Base-by-base conservation (phyloP, 352 stramenopile species). In the Nannochloropsis limnetica region DNA sequence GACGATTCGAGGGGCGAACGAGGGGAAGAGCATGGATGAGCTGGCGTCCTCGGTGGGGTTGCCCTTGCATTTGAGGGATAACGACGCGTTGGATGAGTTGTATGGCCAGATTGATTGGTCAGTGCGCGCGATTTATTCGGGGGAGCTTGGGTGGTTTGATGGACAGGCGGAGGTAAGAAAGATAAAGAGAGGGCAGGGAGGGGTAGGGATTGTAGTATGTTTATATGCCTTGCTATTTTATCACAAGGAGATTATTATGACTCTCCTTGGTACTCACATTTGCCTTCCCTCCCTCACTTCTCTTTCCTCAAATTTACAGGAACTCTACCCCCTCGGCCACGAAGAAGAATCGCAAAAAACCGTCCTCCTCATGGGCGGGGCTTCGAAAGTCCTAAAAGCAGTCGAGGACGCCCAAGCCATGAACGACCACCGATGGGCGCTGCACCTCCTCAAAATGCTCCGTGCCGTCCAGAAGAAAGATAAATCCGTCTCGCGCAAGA, bases 51-150 rank as follows among this genome's bases (percentile, higher is more conserved):
- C 61, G n/a, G 61, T 74, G 61, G 61, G 61, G 11, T 74, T 74
- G 61, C 61, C 61, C 1, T 29, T 29, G 3, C 61, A 74, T 29
- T 29, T 74, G 4, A 25, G 61, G n/a, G 61, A 74, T 29, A 74
- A 74, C n/a, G 61, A 74, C n/a, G 61, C 61, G 3, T 15, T 74
- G 61, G 61, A 74, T 15, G 61, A 74, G 61, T 22, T 74, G 61
- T 74, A 74, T 29, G 61, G 61, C 9, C 61, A 74, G n/a, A 74
- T 74, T 15, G 61, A 74, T 74, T 74, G 61, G 61, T 74, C 61
- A 14, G 61, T 74, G n/a, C 15, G 25, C 9, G 61, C 61, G n/a
- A 74, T 74, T 29, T 74, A 74, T 74, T 74, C 61, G 61, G 61
- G 61, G 61, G 61, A 74, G 61, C 61, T 74, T 8, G 61, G 61